Percentiles rank a stretch among this genome's conserved stretches.
Conservation (phyloP, 2,329 filamentous ascomycete genomes). For the Microcyclosporella mali region DNA sequence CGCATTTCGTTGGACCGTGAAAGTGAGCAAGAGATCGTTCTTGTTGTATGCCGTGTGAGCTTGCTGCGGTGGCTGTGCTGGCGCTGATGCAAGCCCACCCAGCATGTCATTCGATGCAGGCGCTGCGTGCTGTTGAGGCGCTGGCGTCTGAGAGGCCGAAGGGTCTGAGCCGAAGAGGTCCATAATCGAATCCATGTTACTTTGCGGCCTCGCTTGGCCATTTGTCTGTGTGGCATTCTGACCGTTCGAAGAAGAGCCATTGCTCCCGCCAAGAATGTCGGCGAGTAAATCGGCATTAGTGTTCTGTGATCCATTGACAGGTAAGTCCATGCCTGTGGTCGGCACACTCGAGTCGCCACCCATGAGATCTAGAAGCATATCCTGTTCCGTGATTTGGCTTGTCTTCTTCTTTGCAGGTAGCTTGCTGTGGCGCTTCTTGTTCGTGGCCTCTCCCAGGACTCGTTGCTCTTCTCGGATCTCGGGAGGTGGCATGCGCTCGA, state of each 20-base stretch:
- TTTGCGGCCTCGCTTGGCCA: constrained; percentile 20
- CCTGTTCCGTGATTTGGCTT: constrained; percentile 80
- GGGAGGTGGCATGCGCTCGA: constrained; percentile 96
- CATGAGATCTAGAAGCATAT: constrained; percentile 89
- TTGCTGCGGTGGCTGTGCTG: constrained; percentile 39
- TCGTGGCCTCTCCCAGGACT: constrained; percentile 72
- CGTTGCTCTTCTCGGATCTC: constrained; percentile 94
- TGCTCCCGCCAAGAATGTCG: constrained; percentile 76
- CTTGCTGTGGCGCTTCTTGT: constrained; percentile 41
- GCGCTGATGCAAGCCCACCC: constrained; percentile 41
- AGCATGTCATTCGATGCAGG: constrained; percentile 38
- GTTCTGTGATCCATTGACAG: constrained; percentile 51
- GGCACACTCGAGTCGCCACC: constrained; percentile 58
- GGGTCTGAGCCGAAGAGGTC: constrained; percentile 64
- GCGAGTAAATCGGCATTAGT: constrained; percentile 82
- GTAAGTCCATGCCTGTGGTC: constrained; percentile 48
- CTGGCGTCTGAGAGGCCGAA: constrained; percentile 28
- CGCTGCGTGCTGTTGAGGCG: constrained; percentile 29
- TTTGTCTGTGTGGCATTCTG: constrained; percentile 28
- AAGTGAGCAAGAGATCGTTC: constrained; percentile 73
- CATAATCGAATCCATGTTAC: constrained; percentile 65
- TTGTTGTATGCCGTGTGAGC: constrained; percentile 75
- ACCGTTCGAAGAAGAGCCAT: constrained; percentile 43
- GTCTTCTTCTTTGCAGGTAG: constrained; percentile 67
- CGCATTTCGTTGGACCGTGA: constrained; percentile 77